A percentile compares a stretch with the other conserved stretches of the same genome.
These are phyloP conservation scores for Microthlaspi erraticum DNA, from an alignment of 345 rosid genomes.

Conservation along the genomic window DNA sequence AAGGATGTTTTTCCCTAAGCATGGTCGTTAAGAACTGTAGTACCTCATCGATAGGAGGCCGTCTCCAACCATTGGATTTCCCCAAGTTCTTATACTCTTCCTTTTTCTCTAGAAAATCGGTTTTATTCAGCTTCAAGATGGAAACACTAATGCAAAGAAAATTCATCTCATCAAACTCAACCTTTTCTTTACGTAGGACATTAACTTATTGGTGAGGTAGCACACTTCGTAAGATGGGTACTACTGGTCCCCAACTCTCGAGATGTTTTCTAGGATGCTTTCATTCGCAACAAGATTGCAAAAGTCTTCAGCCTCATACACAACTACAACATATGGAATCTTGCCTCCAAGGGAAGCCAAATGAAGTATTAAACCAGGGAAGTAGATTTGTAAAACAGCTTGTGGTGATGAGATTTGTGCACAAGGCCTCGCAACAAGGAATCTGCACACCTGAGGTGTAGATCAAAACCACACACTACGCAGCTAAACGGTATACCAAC, in stretches of 20 bases:
- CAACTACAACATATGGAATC: conserved; percentile 62
- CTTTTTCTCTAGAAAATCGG: conserved; percentile 60
- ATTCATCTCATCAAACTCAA: conserved; percentile 39
- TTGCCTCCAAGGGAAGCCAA: conserved; percentile 48
- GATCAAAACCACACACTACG: not conserved
- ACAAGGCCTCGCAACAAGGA: not conserved
- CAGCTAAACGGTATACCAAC: conserved; percentile 16
- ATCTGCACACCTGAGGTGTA: conserved; percentile 29
- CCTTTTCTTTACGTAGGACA: conserved; percentile 78
- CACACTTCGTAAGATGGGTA: conserved; percentile 82
- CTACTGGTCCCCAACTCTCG: conserved; percentile 55
- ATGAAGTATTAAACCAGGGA: too few relatives aligned
- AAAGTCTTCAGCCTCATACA: conserved; percentile 83
- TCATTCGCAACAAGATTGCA: conserved; percentile 70
- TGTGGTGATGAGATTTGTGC: conserved; percentile 34
- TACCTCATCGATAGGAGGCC: conserved; percentile 91
- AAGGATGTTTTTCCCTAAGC: not conserved
- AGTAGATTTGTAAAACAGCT: conserved; percentile 28
- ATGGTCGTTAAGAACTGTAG: not conserved
- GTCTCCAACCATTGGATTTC: conserved; percentile 51
- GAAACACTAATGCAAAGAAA: conserved; percentile 13
- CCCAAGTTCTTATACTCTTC: conserved; percentile 63
- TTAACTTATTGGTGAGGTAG: conserved; percentile 78
- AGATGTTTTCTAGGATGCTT: conserved; percentile 58
- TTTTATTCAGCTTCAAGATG: conserved; percentile 14